phyloP scores from a whole-genome alignment of 768 basidiomycete species.

The Leccinum longicurvipes region DNA sequence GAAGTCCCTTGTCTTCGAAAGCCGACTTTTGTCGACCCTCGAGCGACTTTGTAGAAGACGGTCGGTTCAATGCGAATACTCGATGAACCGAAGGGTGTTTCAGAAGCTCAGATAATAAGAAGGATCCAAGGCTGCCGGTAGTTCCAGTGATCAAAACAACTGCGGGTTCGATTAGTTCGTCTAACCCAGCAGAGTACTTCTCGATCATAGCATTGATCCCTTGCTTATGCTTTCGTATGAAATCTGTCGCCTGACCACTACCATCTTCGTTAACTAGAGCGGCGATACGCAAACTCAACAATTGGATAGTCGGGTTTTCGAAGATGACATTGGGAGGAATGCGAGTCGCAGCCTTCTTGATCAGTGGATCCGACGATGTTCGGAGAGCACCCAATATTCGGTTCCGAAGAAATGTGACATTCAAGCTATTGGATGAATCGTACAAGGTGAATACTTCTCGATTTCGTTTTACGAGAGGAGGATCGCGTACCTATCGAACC shows the following conservation, averaged over 20 bases:
- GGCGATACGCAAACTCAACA: conserved; percentile 26
- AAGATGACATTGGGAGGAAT: conserved; percentile 35
- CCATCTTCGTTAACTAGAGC: conserved; percentile 3
- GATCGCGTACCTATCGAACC: conserved; percentile 36
- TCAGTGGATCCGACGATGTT: conserved; percentile 26
- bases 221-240: conserved; percentile 8
- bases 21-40: conserved; percentile 25
- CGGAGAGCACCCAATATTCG: conserved; percentile 24
- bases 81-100: conserved; percentile 17
- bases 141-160: conserved; percentile 39
- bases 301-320: conserved; percentile 39
- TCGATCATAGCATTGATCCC: conserved; percentile 38
- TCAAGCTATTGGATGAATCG: conserved; percentile 20
- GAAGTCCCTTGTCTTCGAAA: conserved; percentile 32
- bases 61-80: conserved; percentile 35
- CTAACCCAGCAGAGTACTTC: conserved; percentile 33
- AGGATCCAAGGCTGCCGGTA: conserved; percentile 39
- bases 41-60: conserved; percentile 13
- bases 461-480: not conserved
- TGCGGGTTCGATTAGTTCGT: conserved; percentile 4
- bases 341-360: conserved; percentile 22
- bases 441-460: not conserved
- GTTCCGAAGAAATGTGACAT: conserved; percentile 30
- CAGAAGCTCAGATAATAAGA: conserved; percentile 32
- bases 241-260: not conserved